These are phyloP conservation scores for Colletotrichum sansevieriae DNA, from an alignment of 2,329 filamentous ascomycete species.

Conservation along the genomic window DNA sequence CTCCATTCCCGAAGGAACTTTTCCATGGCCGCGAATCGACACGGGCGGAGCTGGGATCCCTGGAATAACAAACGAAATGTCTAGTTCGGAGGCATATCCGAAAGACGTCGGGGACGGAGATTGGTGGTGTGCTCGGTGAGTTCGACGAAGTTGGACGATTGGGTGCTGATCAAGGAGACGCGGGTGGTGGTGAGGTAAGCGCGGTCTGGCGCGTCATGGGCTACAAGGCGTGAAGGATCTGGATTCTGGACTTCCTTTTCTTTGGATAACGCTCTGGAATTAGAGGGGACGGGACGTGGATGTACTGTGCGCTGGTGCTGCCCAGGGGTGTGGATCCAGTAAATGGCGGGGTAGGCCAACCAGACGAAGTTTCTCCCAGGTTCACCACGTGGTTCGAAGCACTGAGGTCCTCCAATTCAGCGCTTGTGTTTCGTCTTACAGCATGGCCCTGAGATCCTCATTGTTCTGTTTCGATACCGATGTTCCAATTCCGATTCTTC, in stretches of 20 bases:
- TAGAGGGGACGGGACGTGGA: conserved; percentile 29
- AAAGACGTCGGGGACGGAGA: not conserved
- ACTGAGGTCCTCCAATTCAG: conserved; percentile 5
- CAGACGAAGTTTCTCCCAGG: conserved; percentile 32
- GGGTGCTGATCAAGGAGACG: conserved; percentile 28
- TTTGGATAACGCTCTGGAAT: conserved; percentile 39
- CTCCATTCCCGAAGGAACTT: conserved; percentile 93
- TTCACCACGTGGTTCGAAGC: conserved; percentile 37
- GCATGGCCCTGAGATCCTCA: not conserved
- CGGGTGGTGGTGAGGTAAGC: conserved; percentile 36
- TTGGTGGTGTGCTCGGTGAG: conserved; percentile 8
- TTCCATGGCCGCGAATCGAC: conserved; percentile 74
- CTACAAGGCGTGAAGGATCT: conserved; percentile 1
- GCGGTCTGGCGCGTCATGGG: conserved; percentile 31
- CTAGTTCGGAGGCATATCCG: conserved; percentile 33
- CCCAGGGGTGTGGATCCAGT: conserved; percentile 39
- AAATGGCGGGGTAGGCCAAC: conserved; percentile 42
- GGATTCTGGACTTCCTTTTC: conserved; percentile 35
- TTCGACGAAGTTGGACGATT: conserved; percentile 17
- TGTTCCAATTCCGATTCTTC: too few relatives aligned
- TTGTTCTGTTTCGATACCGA: too few relatives aligned
- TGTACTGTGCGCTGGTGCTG: conserved; percentile 37
- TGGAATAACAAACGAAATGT: conserved; percentile 8
- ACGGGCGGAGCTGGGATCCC: conserved; percentile 1
- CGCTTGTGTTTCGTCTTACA: conserved; percentile 17